Percentiles rank a stretch among this genome's conserved stretches.
These are phyloP conservation scores for Xylariaceae sp. DNA, from an alignment of 2,329 filamentous ascomycete genomes.

Conservation along the genomic window DNA sequence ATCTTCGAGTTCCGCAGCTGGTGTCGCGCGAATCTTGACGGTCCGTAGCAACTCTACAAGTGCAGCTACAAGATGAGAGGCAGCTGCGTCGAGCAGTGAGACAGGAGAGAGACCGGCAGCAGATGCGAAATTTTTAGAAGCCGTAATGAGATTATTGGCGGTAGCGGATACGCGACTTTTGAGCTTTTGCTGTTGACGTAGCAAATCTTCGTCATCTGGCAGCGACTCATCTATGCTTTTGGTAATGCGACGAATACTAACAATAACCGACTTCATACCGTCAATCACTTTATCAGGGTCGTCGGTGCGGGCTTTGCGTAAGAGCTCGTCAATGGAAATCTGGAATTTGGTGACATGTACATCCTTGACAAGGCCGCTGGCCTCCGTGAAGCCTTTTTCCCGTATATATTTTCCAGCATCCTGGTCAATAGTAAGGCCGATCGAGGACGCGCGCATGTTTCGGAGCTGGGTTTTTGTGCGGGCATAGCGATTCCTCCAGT, in stretches of 20 bases:
- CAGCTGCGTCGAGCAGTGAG: constrained; percentile 91
- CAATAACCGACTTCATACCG: constrained; percentile 84
- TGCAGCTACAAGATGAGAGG: constrained; percentile 84
- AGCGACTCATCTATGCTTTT: constrained; percentile 73
- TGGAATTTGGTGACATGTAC: constrained; percentile 95
- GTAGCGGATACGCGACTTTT: constrained; percentile 87
- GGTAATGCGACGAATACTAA: constrained; percentile 82
- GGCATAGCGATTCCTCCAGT: constrained; percentile 91
- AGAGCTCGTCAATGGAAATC: constrained; percentile 87
- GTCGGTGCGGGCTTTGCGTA: constrained; percentile 76
- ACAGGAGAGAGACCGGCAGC: constrained; percentile 87
- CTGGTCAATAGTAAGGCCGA: constrained; percentile 71
- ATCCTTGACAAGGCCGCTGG: constrained; percentile 83
- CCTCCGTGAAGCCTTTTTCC: constrained; percentile 70
- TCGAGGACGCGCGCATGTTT: constrained; percentile 78
- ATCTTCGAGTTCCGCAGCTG: constrained; percentile 76
- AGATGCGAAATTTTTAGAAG: constrained; percentile 86
- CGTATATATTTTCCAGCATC: constrained; percentile 72
- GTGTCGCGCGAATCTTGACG: constrained; percentile 82
- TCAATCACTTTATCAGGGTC: constrained; percentile 78
- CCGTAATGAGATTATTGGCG: constrained; percentile 94
- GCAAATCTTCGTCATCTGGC: constrained; percentile 57
- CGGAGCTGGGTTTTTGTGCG: constrained; percentile 86
- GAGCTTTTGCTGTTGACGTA: constrained; percentile 69
- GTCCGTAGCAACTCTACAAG: constrained; percentile 83